phyloP scores from a whole-genome alignment of 768 basidiomycete species.

The Pleurotus salmoneostramineus region DNA sequence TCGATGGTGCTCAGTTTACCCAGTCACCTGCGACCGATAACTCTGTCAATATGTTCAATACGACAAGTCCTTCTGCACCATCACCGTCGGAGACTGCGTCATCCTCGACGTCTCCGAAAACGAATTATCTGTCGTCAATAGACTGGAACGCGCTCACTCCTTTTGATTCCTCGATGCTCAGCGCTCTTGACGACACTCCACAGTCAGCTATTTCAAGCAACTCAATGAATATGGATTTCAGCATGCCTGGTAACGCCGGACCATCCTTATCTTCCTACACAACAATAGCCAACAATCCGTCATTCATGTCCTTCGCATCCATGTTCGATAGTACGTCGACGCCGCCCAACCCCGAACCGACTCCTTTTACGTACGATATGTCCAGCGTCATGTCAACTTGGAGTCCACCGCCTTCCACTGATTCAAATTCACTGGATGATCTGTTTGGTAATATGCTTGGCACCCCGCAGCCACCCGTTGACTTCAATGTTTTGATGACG shows the following conservation, averaged over 20 bases:
- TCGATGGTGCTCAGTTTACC: slow-evolving; percentile 16
- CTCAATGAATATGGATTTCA: slow-evolving; percentile 59
- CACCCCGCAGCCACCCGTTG: slow-evolving; percentile 27
- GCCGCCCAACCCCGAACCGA: slow-evolving; percentile 19
- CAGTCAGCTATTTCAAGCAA: slow-evolving; percentile 52
- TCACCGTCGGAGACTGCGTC: slow-evolving; percentile 17
- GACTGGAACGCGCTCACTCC: slow-evolving; percentile 68
- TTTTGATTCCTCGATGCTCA: slow-evolving; percentile 69
- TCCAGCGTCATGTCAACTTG: slow-evolving; percentile 37
- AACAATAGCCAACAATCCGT: slow-evolving; percentile 79
- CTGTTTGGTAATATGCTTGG: slow-evolving; percentile 28
- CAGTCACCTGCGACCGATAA: slow-evolving; percentile 14
- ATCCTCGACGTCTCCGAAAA: slow-evolving; percentile 26
- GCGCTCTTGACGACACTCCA: slow-evolving; percentile 54
- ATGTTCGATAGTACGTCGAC: slow-evolving; percentile 40
- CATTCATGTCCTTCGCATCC: slow-evolving; percentile 79
- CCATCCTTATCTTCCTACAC: slow-evolving; percentile 54
- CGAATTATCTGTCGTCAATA: slow-evolving; percentile 30
- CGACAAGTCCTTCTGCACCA: slow-evolving; percentile 15
- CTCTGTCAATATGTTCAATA: slow-evolving; percentile 12
- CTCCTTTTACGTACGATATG: slow-evolving; percentile 44
- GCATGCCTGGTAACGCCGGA: slow-evolving; percentile 49
- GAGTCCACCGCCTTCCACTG: slow-evolving; percentile 29
- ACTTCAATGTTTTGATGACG: slow-evolving; percentile 26
- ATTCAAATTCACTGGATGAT: slow-evolving; percentile 37